Evolutionary conservation across 345 rosid genomes (phyloP).

Genomic region (Pelargonium nanum): DNA sequence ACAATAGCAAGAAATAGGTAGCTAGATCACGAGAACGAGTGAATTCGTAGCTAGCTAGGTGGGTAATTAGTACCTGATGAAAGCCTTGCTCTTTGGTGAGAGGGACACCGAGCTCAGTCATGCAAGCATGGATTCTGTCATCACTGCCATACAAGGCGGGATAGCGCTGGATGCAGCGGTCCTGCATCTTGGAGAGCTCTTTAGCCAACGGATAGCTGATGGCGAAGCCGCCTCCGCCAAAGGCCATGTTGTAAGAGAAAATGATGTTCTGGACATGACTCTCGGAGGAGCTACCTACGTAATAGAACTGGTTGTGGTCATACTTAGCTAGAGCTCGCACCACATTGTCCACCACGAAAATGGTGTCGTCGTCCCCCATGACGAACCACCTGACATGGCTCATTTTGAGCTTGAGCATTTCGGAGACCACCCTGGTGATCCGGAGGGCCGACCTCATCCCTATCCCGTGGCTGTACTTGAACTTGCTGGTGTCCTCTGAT

Average conservation of each 20-base stretch:
- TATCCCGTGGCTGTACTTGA: conserved; percentile 53
- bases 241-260: conserved; percentile 71
- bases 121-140: conserved; percentile 77
- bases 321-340: conserved; percentile 49
- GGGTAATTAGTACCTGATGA: conserved; percentile 47
- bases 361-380: conserved; percentile 82
- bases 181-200: conserved; percentile 64
- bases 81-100: conserved; percentile 69
- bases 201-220: conserved; percentile 66
- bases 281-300: conserved; percentile 70
- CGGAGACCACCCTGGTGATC: conserved; percentile 67
- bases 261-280: conserved; percentile 70
- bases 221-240: conserved; percentile 82
- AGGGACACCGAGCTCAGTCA: conserved; percentile 77
- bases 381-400: conserved; percentile 72
- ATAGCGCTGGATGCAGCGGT: conserved; percentile 63
- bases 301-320: conserved; percentile 56
- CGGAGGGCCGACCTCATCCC: conserved; percentile 68
- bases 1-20: too few relatives aligned
- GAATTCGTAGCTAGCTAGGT: too few relatives aligned
- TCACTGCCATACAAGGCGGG: conserved; percentile 78
- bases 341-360: conserved; percentile 58
- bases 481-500: conserved; percentile 49
- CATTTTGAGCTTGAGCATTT: conserved; percentile 50
- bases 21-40: too few relatives aligned